phyloP scores from a whole-genome alignment of 129 eudicot species.

The Erigeron canadensis region DNA sequence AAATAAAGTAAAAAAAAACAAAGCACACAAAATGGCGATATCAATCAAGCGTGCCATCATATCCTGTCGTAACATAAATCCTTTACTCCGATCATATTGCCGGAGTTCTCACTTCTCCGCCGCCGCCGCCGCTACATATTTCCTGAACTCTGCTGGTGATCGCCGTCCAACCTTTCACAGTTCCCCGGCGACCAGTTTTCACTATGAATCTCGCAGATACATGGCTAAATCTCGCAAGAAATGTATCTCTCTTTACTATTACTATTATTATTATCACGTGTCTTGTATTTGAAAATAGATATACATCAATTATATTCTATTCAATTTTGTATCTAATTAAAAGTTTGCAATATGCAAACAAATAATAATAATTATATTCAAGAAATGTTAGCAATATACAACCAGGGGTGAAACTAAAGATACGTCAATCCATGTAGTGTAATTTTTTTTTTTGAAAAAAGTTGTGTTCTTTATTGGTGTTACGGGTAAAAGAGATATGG shows the following conservation, averaged over 20 bases:
- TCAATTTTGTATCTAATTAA: not conserved
- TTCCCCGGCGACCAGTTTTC: constrained; percentile 38
- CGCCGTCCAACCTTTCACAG: constrained; percentile 9
- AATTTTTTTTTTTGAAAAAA: too few relatives aligned
- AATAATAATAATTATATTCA: not conserved
- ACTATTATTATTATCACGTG: not conserved
- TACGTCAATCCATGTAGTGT: too few relatives aligned
- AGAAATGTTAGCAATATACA: too few relatives aligned
- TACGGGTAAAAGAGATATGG: too few relatives aligned
- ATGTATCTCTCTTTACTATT: constrained; percentile 33
- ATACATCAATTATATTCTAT: not conserved
- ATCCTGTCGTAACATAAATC: constrained; percentile 37
- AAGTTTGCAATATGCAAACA: not conserved
- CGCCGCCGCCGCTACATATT: constrained; percentile 28
- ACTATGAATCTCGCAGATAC: constrained; percentile 44
- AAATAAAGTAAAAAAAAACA: not conserved
- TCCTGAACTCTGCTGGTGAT: constrained; percentile 16
- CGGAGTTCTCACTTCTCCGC: constrained; percentile 33
- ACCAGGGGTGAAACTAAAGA: too few relatives aligned
- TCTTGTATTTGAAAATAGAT: not conserved
- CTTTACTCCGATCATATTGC: constrained; percentile 29
- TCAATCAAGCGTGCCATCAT: constrained; percentile 35
- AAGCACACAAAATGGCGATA: not conserved
- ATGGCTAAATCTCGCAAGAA: constrained; percentile 79
- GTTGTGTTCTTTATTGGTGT: not conserved